A percentile compares a stretch with the other conserved stretches of the same genome.
These are phyloP conservation scores for Pseudogymnoascus sp. DNA, from an alignment of 2,329 filamentous ascomycete species.

Conservation along the genomic window DNA sequence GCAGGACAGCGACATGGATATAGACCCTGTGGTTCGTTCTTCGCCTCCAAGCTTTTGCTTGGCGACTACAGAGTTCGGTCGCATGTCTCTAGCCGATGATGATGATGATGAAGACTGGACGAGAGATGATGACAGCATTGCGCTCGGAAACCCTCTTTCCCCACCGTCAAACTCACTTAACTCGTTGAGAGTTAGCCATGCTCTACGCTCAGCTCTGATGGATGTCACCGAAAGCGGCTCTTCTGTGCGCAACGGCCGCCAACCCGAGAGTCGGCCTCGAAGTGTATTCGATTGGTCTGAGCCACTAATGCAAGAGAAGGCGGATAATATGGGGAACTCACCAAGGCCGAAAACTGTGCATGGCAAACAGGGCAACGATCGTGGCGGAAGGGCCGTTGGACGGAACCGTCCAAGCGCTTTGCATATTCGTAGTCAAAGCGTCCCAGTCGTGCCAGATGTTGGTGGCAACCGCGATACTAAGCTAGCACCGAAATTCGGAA, in stretches of 20 bases:
- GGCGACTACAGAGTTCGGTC: slow-evolving; percentile 34
- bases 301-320: slow-evolving; percentile 51
- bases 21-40: slow-evolving; percentile 17
- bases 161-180: slow-evolving; percentile 47
- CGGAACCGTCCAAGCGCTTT: slow-evolving; percentile 57
- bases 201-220: slow-evolving; percentile 45
- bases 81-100: slow-evolving; percentile 51
- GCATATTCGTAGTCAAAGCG: slow-evolving; percentile 73
- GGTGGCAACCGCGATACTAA: slow-evolving; percentile 43
- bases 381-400: slow-evolving; percentile 59
- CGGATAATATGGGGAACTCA: slow-evolving; percentile 47
- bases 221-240: slow-evolving; percentile 41
- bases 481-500: slow-evolving; percentile 64
- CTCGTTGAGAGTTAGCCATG: slow-evolving; percentile 43
- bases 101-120: slow-evolving; percentile 58
- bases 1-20: slow-evolving; percentile 14
- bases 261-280: slow-evolving; percentile 42
- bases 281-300: slow-evolving; percentile 76
- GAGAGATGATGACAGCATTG: slow-evolving; percentile 44
- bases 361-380: slow-evolving; percentile 64
- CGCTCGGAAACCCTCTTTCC: slow-evolving; percentile 47
- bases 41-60: slow-evolving; percentile 26
- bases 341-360: slow-evolving; percentile 66
- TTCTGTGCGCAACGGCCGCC: slow-evolving; percentile 34
- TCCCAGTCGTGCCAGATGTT: slow-evolving; percentile 61